Base-by-base conservation (phyloP, 2,329 filamentous ascomycete genomes). In the Rutstroemia sp. region DNA sequence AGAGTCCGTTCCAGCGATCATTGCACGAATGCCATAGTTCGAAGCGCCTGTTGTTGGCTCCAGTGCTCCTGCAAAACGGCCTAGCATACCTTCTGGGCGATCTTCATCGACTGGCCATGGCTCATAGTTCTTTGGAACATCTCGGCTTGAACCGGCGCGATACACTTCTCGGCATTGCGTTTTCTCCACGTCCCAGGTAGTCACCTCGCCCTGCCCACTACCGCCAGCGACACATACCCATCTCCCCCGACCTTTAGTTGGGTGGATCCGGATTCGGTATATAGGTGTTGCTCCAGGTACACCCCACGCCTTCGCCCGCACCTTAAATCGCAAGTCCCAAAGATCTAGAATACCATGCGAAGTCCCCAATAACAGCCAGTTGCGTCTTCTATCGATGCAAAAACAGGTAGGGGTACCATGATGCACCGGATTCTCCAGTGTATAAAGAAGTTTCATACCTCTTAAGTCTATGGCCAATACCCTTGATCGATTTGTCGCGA, bases 251-350 rank as follows among this genome's bases (percentile, higher is more conserved):
- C 88, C 87, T 68, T 86, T 89, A 23, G 80, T 81, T 0, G 91
- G 90, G 67, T 95, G 90, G 0, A 95, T 76, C 56, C 83, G 79
- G 16, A 99, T 77, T 34, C 90, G 81, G 65, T 92, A 87, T 60
- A 97, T 89, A 17, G 89, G 78, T 1, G 86, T 84, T 58, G 88
- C 88, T 21, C 88, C 89, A 0, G 89, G 84, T 27, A 96, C 80
- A 1, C 90, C 90, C 90, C 92, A 97, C 14, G 86, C 88, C 69
- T 89, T 91, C 23, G 97, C 76, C 21, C 90, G 83, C 64, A 97
- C 81, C 62, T 84, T 87, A 77, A 99, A 99, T n/a, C 94, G 87
- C 42, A 99, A 78, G 71, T 99, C 94, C 94, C 94, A 99, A 1
- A 99, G 79, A 68, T 95, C 88, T 7, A 99, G 76, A 27, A 97